A percentile compares a stretch with the other conserved stretches of the same genome.
phyloP scores from a whole-genome alignment of 1,284 basidiomycete genomes.

The Austropuccinia psidii region DNA sequence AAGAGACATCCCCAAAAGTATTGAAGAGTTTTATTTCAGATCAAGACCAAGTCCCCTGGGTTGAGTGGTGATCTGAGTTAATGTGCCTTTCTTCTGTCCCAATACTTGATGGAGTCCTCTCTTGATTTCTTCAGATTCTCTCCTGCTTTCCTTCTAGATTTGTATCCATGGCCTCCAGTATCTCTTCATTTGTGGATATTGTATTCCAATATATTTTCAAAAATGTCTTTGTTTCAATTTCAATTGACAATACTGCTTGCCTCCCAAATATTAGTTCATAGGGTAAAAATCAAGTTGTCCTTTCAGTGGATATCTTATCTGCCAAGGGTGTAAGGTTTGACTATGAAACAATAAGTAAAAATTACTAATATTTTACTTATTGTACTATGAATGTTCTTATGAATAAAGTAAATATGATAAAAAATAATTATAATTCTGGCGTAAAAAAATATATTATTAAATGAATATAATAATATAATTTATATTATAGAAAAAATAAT shows the following conservation, averaged over 20 bases:
- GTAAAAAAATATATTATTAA: too few species aligned
- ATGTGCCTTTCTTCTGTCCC: neutral
- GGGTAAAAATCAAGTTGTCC: too few species aligned
- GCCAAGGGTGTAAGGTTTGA: too few species aligned
- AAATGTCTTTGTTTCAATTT: neutral
- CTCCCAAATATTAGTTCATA: conserved; percentile 2
- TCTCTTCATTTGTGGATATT: neutral
- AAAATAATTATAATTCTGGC: too few species aligned
- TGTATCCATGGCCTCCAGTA: neutral
- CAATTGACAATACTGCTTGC: neutral
- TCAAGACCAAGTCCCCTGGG: neutral
- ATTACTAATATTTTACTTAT: too few species aligned
- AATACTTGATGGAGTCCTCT: neutral
- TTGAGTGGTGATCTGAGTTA: neutral
- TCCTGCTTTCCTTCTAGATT: neutral
- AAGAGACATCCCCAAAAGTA: neutral
- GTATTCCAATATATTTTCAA: neutral
- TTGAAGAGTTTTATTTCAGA: neutral
- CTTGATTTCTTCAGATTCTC: neutral
- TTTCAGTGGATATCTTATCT: too few species aligned
- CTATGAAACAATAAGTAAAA: too few species aligned
- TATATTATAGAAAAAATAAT: too few species aligned
- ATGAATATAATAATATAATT: too few species aligned
- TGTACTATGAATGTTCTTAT: too few species aligned
- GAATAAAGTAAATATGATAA: too few species aligned